A percentile compares a stretch with the other conserved stretches of the same genome.
Conservation (phyloP, 352 stramenopile species). For the Phytophthora vignae region DNA sequence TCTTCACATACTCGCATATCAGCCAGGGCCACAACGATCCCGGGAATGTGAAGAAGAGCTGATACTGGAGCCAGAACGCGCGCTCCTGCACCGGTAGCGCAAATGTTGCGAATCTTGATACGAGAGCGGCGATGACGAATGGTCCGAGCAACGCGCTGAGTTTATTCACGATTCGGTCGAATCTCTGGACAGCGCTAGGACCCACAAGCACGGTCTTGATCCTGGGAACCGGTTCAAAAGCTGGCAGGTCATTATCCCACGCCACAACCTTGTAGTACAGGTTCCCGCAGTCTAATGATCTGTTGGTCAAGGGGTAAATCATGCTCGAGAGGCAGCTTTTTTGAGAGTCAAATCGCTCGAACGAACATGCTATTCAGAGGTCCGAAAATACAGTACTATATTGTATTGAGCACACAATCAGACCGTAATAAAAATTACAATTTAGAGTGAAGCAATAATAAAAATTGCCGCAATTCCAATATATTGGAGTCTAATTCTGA, state of each 20-base stretch:
- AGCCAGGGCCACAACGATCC: neutral
- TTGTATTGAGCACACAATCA: too few relatives aligned
- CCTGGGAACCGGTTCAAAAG: constrained; percentile 12
- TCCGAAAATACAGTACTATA: too few relatives aligned
- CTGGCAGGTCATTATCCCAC: constrained; percentile 7
- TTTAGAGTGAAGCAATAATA: too few relatives aligned
- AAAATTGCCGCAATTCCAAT: too few relatives aligned
- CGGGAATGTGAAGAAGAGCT: constrained; percentile 14
- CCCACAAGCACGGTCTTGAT: constrained; percentile 11
- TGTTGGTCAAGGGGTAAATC: neutral
- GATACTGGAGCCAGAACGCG: constrained; percentile 5
- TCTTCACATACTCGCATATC: constrained; percentile 18
- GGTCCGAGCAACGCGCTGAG: neutral
- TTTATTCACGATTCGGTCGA: constrained; percentile 8
- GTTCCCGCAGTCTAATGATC: neutral
- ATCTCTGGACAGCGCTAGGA: constrained; percentile 5
- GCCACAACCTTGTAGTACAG: constrained; percentile 18
- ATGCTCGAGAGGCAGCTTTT: neutral
- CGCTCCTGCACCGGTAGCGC: neutral
- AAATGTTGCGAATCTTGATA: constrained; percentile 8
- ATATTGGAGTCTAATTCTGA: too few relatives aligned
- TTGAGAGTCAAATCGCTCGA: neutral
- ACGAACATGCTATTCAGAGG: neutral
- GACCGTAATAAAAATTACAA: too few relatives aligned
- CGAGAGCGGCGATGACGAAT: neutral